Evolutionary conservation across 345 rosid genomes (phyloP).

Genomic region (Raphanus raphanistrum): DNA sequence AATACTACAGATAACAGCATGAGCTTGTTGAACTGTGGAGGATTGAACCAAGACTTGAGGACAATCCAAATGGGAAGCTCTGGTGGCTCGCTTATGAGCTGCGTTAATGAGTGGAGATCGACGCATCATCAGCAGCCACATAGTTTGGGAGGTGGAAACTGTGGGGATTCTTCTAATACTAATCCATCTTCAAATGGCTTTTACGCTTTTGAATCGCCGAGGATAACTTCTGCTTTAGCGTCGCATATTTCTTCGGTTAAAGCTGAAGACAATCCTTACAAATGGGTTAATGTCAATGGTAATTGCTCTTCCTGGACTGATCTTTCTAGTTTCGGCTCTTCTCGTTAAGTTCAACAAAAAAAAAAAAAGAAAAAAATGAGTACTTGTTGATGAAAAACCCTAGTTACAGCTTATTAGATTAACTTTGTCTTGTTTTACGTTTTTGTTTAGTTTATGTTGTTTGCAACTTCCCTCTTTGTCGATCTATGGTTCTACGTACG

Average conservation of each 20-base stretch:
- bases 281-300: conserved; percentile 39
- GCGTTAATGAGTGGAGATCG: conserved; percentile 37
- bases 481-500: conserved; percentile 8
- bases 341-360: conserved; percentile 29
- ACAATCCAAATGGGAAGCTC: conserved; percentile 32
- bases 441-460: conserved; percentile 21
- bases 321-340: conserved; percentile 37
- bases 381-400: conserved; percentile 21
- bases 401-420: conserved; percentile 28
- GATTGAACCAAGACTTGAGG: conserved; percentile 36
- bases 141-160: conserved; percentile 24
- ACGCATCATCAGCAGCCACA: conserved; percentile 17
- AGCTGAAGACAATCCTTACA: conserved; percentile 43
- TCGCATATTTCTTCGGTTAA: conserved; percentile 38
- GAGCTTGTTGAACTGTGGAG: conserved; percentile 40
- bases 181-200: conserved; percentile 33
- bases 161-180: conserved; percentile 23
- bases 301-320: conserved; percentile 39
- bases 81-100: conserved; percentile 34
- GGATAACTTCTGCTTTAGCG: conserved; percentile 34
- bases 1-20: conserved; percentile 38
- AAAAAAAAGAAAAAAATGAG: neutral
- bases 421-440: conserved; percentile 14
- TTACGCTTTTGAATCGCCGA: conserved; percentile 35
- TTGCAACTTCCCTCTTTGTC: conserved; percentile 1